Base-by-base conservation (phyloP, 2,329 filamentous ascomycete species). In the Penicillium palitans region DNA sequence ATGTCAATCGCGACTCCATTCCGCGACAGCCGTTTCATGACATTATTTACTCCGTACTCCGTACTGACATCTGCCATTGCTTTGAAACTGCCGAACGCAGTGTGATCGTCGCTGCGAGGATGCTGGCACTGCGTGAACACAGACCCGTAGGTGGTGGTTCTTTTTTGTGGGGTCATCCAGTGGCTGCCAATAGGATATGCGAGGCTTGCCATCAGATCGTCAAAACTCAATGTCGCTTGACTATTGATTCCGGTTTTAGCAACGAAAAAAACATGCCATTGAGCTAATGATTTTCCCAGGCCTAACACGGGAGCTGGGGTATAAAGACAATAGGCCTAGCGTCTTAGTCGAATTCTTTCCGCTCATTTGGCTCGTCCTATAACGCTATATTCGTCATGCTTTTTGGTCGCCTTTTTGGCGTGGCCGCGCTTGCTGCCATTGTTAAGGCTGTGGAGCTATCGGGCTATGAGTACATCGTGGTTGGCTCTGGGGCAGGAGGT, bases 401-500 rank as follows among this genome's bases (percentile, higher is more conserved):
- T 52, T 44, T 63, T 5, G 25, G 31, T 29, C 49, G 57, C 44
- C 55, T 60, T 17, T 40, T 60, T 31, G 49, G 60, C 54, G n/a
- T 61, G 49, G 55, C 59, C 27, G 64, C 58, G 37, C 41, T 61
- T 21, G 58, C 62, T 24, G 61, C 59, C 24, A 45, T 62, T 19
- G 55, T 49, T 21, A 53, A 51, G 25, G 67, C 69, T 12, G 62
- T 68, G 25, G 59, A 69, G 17, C 61, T 71, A 56, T 65, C 67
- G 6, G 68, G 63, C 17, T 69, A 78, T 53, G 72, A 77, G 31
- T 74, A 79, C 71, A 75, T 76, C 9, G 64, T 75, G 9, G 72
- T 76, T 9, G 74, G 74, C 19, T 73, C 71, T 9, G 74, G 74
- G 17, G 70, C 73, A 29, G 74, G 74, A 19, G 74, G 74, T 41